Evolutionary conservation across 163 green algal species (phyloP).

Genomic region (Scenedesmus sp.): DNA sequence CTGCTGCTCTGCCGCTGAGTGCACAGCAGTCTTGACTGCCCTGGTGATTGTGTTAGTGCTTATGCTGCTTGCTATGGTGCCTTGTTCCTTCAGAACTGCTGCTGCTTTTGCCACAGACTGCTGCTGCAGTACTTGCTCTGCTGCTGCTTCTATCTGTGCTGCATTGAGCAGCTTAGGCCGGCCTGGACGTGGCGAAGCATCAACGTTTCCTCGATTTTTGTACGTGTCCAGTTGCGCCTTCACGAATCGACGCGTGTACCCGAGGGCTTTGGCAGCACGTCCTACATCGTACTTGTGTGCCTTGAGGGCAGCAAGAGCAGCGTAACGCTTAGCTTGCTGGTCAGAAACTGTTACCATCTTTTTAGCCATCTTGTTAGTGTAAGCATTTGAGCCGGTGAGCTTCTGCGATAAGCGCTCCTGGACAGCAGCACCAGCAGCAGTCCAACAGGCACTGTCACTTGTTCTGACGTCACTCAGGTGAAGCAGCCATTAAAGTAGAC

Average conservation of each 20-base stretch:
- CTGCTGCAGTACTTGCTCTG: too few species aligned
- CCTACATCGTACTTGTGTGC: not conserved
- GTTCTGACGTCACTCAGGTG: not conserved
- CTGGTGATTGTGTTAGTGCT: too few species aligned
- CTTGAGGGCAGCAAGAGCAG: not conserved
- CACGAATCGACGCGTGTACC: not conserved
- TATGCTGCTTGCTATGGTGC: too few species aligned
- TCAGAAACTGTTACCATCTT: not conserved
- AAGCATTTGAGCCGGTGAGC: not conserved
- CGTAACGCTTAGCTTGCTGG: not conserved
- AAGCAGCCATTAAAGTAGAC: not conserved
- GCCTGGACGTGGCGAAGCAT: not conserved
- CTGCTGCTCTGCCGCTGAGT: too few species aligned
- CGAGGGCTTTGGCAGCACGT: not conserved
- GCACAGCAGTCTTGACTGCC: too few species aligned
- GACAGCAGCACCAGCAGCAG: not conserved
- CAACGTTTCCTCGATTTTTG: not conserved
- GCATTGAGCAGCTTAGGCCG: too few species aligned
- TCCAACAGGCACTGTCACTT: not conserved
- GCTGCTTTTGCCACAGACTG: too few species aligned
- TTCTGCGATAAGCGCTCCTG: too few species aligned
- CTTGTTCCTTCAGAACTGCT: too few species aligned
- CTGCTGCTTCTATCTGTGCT: not conserved
- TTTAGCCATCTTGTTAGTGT: not conserved
- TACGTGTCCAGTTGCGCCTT: not conserved